phyloP scores from a whole-genome alignment of 1,284 basidiomycete species.

The Tilletia caries region DNA sequence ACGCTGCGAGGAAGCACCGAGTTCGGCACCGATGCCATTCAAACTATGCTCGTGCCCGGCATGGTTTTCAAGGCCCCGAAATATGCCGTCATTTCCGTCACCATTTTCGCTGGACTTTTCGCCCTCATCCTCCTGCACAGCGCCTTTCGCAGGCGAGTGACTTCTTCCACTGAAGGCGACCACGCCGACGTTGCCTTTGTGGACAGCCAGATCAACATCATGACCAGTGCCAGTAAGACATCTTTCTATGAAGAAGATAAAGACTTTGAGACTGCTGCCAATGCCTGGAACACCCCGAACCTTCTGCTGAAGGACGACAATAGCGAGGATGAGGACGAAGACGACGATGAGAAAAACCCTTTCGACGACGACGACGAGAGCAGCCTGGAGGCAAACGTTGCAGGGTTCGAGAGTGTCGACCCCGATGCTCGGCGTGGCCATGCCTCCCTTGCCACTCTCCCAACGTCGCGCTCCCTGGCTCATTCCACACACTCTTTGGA shows the following conservation, averaged over 20 bases:
- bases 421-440: background rate
- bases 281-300: constrained; percentile 15
- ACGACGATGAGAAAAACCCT: constrained; percentile 19
- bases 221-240: background rate
- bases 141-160: background rate
- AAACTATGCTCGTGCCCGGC: background rate
- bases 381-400: background rate
- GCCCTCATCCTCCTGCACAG: constrained; percentile 36
- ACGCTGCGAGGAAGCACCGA: constrained; percentile 40
- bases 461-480: background rate
- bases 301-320: constrained; percentile 21
- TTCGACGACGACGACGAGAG: constrained; percentile 14
- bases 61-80: constrained; percentile 23
- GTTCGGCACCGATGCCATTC: constrained; percentile 20
- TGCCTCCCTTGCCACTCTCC: background rate
- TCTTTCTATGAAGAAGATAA: background rate
- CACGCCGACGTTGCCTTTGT: background rate
- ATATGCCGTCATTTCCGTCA: constrained; percentile 28
- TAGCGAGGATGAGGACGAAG: constrained; percentile 26
- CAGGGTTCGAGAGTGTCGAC: background rate
- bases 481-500: background rate
- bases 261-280: background rate
- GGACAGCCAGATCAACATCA: constrained; percentile 4
- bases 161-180: background rate
- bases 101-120: constrained; percentile 34